phyloP scores from a whole-genome alignment of 306 rosid species.

The Ammopiptanthus mongolicus region DNA sequence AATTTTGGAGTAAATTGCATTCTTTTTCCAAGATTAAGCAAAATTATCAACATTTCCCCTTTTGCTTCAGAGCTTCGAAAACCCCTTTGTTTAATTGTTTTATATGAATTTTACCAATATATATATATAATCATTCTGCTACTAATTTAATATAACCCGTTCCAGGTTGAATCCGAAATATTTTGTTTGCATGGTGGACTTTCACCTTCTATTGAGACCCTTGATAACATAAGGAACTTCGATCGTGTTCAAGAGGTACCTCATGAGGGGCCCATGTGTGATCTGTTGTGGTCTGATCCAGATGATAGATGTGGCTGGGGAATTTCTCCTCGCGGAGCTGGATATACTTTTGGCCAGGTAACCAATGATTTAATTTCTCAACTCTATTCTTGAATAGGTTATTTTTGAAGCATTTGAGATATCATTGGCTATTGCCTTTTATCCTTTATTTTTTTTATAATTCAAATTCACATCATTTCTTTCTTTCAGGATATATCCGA shows the following conservation, averaged over 20 bases:
- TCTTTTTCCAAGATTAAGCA: background rate
- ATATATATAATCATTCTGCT: background rate
- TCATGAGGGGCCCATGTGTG: slow-evolving; percentile 91
- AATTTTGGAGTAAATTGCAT: background rate
- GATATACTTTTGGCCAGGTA: slow-evolving; percentile 86
- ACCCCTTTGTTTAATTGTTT: background rate
- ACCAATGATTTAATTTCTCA: background rate
- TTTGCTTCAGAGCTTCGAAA: background rate
- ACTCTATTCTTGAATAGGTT: background rate
- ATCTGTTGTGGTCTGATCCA: slow-evolving; percentile 83
- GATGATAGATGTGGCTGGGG: slow-evolving; percentile 94
- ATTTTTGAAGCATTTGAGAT: background rate
- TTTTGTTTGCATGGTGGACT: slow-evolving; percentile 86
- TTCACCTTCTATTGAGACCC: slow-evolving; percentile 81
- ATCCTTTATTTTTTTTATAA: background rate
- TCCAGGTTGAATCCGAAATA: slow-evolving; percentile 79
- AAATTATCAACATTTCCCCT: background rate
- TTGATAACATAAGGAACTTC: slow-evolving; percentile 65
- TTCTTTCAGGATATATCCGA: slow-evolving; percentile 74
- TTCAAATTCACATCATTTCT: background rate
- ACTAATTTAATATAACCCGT: background rate
- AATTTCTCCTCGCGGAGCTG: slow-evolving; percentile 89
- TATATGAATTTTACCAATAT: too few relatives aligned
- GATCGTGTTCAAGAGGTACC: slow-evolving; percentile 93
- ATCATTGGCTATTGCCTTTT: background rate